Percentiles rank a stretch among this genome's conserved stretches.
phyloP scores from a whole-genome alignment of 1,284 basidiomycete genomes.

The Cystobasidium slooffiae region DNA sequence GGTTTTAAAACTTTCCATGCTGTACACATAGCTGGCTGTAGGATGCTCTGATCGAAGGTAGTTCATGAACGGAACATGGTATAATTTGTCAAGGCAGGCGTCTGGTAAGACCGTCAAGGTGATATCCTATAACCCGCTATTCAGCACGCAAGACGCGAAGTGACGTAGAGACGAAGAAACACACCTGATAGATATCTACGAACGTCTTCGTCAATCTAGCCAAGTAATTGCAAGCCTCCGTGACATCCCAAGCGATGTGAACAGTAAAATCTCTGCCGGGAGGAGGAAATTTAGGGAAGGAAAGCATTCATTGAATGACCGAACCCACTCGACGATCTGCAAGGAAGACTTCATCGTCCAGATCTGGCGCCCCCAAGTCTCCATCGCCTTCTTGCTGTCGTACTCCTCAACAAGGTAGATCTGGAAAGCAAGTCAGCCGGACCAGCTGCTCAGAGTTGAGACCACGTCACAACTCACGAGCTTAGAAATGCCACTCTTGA shows the following conservation, averaged over 20 bases:
- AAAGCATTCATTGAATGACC: neutral
- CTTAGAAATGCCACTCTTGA: slow-evolving; percentile 41
- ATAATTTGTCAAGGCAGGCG: slow-evolving; percentile 55
- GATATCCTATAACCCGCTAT: slow-evolving; percentile 38
- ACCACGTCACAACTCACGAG: slow-evolving; percentile 12
- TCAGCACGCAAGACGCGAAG: neutral
- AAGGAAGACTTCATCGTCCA: slow-evolving; percentile 61
- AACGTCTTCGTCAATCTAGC: slow-evolving; percentile 61
- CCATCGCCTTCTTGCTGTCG: slow-evolving; percentile 52
- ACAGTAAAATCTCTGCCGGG: slow-evolving; percentile 60
- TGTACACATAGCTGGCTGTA: slow-evolving; percentile 12
- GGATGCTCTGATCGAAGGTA: slow-evolving; percentile 57
- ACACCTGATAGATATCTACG: slow-evolving; percentile 56
- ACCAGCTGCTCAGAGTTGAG: slow-evolving; percentile 54
- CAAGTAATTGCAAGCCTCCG: slow-evolving; percentile 63
- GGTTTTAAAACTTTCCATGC: slow-evolving; percentile 12
- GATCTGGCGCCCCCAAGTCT: slow-evolving; percentile 55
- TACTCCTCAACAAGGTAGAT: slow-evolving; percentile 65
- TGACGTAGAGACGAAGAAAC: slow-evolving; percentile 2
- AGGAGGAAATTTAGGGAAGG: neutral
- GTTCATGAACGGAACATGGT: slow-evolving; percentile 56
- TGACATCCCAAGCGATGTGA: slow-evolving; percentile 61
- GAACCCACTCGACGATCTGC: slow-evolving; percentile 60
- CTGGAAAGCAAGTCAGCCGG: slow-evolving; percentile 58
- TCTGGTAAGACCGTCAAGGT: slow-evolving; percentile 61